Percentiles rank a stretch among this genome's conserved stretches.
These are phyloP conservation scores for Saccharomyces hybrid DNA, from an alignment of 1,139 yeast species.

Conservation along the genomic window DNA sequence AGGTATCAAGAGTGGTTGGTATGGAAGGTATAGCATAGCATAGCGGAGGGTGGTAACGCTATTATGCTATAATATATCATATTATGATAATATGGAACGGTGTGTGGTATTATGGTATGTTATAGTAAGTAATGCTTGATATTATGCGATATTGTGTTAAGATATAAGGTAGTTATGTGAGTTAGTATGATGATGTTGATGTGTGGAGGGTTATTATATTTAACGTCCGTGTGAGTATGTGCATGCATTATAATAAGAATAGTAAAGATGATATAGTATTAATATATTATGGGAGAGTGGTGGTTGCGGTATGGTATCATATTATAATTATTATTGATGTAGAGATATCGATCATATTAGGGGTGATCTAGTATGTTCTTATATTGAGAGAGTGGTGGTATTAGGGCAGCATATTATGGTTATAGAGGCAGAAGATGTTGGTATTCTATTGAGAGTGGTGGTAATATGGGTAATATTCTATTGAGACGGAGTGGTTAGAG, in stretches of 20 bases:
- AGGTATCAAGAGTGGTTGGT: not conserved
- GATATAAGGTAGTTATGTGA: too few species aligned
- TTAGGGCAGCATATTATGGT: too few species aligned
- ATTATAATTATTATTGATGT: not conserved
- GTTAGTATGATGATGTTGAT: too few species aligned
- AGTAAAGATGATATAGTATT: not conserved
- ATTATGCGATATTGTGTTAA: too few species aligned
- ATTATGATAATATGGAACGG: too few species aligned
- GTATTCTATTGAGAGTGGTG: not conserved
- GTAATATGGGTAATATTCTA: too few species aligned
- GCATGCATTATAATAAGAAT: too few species aligned
- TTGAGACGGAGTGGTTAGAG: not conserved
- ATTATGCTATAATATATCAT: not conserved
- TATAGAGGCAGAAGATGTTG: too few species aligned
- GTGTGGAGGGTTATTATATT: too few species aligned
- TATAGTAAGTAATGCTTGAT: too few species aligned
- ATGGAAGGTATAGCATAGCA: not conserved
- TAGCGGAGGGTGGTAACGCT: not conserved
- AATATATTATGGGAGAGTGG: not conserved
- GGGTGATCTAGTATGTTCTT: not conserved
- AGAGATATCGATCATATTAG: not conserved
- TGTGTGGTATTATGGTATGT: too few species aligned
- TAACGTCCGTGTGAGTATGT: too few species aligned
- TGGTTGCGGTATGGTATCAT: not conserved
- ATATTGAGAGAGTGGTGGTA: not conserved